Evolutionary conservation across 2,329 filamentous ascomycete genomes (phyloP), one percentile per base, ranked within the genome.

Genomic region (Alternaria consortialis): DNA sequence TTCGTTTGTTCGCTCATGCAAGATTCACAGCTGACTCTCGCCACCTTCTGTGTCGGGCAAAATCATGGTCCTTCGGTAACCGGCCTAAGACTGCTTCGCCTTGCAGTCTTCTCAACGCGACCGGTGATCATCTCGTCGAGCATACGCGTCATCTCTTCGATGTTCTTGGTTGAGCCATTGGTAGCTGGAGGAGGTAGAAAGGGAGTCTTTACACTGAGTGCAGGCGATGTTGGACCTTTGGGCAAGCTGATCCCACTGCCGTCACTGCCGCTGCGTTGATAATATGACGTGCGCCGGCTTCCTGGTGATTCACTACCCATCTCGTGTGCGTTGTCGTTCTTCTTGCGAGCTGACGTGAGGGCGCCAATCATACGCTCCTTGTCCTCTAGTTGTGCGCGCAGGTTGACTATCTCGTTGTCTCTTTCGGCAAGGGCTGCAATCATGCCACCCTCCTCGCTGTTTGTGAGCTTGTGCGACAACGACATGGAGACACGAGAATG

Each of bases 41-140:
- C 52, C 52, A 57, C 44, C 60, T 53, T 40, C 37, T 51, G 37
- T 39, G 59, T 42, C 23, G 29, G 29, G 25, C 39, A 54, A 63
- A 56, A 39, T 57, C 59, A 66, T 63, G 60, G 65, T 31, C 62
- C 60, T 59, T 72, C 67, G 20, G 53, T 64, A 27, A 65, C 64
- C 7, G 70, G 62, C 64, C 67, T 67, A n/a, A 74, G 62, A 58
- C 74, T 77, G 60, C 62, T 67, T 12, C 72, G 71, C 54, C 75
- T 50, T 88, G 86, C 52, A 90, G 91, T 66, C 58, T 69, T 68
- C 85, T 71, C 91, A 54, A 96, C 91, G 57, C 92, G 88, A 74
- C 91, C 59, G 91, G 88, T 91, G 61, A 97, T 95, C 94, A 98
- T 97, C 80, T 97, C 93, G 72, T 98, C 94, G 27, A 97, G 86